These are phyloP conservation scores for Ricinus communis DNA, from an alignment of 345 rosid species.

Conservation along the genomic window DNA sequence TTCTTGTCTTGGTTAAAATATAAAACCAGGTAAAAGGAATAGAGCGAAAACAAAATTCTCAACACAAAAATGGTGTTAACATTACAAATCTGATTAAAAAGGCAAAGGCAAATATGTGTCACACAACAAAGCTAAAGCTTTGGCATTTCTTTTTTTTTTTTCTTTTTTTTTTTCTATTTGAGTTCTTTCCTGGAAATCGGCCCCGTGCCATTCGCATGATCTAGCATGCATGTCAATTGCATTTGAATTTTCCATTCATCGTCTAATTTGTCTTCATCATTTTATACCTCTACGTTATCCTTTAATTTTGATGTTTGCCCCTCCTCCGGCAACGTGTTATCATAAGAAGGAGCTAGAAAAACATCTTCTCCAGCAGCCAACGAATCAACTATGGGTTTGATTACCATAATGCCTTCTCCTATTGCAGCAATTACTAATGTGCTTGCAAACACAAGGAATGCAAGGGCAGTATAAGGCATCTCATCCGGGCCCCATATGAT, in stretches of 20 bases:
- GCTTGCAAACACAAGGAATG: slow-evolving; percentile 31
- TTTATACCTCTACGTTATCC: background rate
- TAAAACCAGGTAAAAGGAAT: no score
- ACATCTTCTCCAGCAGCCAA: slow-evolving; percentile 45
- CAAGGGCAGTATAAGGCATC: slow-evolving; percentile 9
- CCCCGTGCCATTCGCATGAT: no score
- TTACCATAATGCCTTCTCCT: slow-evolving; percentile 62
- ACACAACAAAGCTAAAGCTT: background rate
- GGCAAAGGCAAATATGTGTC: background rate
- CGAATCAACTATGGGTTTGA: slow-evolving; percentile 53
- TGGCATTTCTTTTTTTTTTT: background rate
- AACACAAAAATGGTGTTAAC: slow-evolving; percentile 1
- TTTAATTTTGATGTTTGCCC: no score
- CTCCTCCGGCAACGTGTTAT: background rate
- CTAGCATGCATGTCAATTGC: background rate
- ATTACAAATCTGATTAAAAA: background rate
- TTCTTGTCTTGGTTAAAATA: no score
- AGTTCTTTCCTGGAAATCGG: background rate
- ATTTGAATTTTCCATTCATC: background rate
- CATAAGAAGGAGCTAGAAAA: slow-evolving; percentile 1
- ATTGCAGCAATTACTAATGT: slow-evolving; percentile 39
- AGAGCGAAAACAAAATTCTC: background rate
- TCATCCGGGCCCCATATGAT: slow-evolving; percentile 41
- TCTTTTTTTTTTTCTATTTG: background rate
- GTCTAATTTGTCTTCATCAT: background rate